These are phyloP conservation scores for Pichia insulana DNA, from an alignment of 805 yeast species.

Conservation along the genomic window DNA sequence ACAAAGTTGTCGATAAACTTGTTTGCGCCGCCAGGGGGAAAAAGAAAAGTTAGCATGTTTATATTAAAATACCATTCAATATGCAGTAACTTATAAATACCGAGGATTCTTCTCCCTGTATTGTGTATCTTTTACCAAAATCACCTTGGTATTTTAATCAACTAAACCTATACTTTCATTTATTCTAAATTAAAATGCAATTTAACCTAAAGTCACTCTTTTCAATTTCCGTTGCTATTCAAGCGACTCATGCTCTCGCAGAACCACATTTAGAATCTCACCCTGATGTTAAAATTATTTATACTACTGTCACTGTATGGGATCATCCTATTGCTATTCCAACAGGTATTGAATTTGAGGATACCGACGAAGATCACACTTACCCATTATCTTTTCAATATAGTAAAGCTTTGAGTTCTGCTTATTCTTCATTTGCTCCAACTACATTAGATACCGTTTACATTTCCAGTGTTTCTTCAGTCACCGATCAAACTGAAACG, in stretches of 20 bases:
- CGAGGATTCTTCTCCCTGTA: too few relatives aligned
- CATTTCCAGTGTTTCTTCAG: not conserved
- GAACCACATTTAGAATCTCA: not conserved
- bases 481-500: not conserved
- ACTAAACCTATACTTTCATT: not conserved
- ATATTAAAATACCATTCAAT: too few relatives aligned
- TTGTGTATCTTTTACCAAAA: too few relatives aligned
- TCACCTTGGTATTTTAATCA: too few relatives aligned
- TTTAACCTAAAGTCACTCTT: constrained; percentile 2
- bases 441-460: constrained; percentile 2
- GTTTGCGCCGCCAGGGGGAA: too few relatives aligned
- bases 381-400: not conserved
- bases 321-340: not conserved
- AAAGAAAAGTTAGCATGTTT: too few relatives aligned
- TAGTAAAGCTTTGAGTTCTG: too few relatives aligned
- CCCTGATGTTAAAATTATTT: not conserved
- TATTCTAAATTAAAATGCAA: constrained; percentile 1
- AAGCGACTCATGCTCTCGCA: not conserved
- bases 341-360: not conserved
- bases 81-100: too few relatives aligned
- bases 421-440: not conserved
- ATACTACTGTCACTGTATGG: constrained; percentile 1
- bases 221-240: not conserved
- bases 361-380: not conserved
- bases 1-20: too few relatives aligned